These are phyloP conservation scores for Phytophthora agathidicida DNA, from an alignment of 352 stramenopile genomes.

Conservation along the genomic window DNA sequence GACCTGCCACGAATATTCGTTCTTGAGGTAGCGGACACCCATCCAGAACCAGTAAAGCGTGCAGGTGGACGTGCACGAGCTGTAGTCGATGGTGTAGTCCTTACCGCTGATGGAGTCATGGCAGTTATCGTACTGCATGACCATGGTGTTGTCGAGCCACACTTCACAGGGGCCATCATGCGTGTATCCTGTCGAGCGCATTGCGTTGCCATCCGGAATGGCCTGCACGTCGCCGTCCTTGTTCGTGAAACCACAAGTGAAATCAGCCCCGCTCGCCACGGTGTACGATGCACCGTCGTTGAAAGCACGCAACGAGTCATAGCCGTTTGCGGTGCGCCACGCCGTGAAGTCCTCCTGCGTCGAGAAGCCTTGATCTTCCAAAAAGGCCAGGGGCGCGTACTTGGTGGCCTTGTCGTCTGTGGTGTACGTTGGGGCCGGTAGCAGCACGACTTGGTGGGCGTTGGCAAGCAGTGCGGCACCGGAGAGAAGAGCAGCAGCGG, in stretches of 20 bases:
- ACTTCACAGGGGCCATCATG: conserved; percentile 53
- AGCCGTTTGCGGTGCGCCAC: conserved; percentile 42
- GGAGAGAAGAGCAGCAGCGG: conserved; percentile 24
- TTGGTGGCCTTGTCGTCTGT: conserved; percentile 39
- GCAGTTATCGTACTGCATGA: conserved; percentile 44
- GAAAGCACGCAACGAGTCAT: conserved; percentile 49
- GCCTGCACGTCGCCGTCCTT: conserved; percentile 32
- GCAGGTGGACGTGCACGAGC: conserved; percentile 39
- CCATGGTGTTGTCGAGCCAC: conserved; percentile 46
- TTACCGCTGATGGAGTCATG: conserved; percentile 42
- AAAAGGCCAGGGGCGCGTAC: conserved; percentile 51
- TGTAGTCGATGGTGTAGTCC: conserved; percentile 44
- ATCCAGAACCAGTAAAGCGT: conserved; percentile 53
- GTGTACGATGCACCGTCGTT: conserved; percentile 49
- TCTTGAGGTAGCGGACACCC: conserved; percentile 47
- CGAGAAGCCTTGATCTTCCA: conserved; percentile 52
- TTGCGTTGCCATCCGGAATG: conserved; percentile 34
- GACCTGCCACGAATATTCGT: conserved; percentile 61
- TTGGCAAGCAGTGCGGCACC: conserved; percentile 23
- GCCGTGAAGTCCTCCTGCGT: conserved; percentile 48
- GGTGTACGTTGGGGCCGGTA: conserved; percentile 45
- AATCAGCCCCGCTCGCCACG: conserved; percentile 32
- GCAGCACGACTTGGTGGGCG: conserved; percentile 45
- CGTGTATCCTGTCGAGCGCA: conserved; percentile 56
- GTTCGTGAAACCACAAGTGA: conserved; percentile 43